Evolutionary conservation across 768 basidiomycete genomes (phyloP).

Genomic region (Hericium coralloides): DNA sequence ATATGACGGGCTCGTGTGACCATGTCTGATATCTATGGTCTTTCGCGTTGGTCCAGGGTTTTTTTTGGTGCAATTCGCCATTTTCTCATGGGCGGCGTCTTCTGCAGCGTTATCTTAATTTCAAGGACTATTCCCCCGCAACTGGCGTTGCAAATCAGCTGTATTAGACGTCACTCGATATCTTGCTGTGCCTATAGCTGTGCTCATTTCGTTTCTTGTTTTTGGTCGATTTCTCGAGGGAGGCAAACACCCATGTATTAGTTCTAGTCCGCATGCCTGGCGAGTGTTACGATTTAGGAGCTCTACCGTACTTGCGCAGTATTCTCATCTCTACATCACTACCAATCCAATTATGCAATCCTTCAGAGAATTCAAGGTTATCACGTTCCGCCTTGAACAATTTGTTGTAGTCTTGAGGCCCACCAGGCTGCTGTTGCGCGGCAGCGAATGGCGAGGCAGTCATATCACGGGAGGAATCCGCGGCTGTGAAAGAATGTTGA

Average conservation of each 20-base stretch:
- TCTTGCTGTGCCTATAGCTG: neutral
- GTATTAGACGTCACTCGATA: neutral
- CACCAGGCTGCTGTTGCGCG: slow-evolving; percentile 35
- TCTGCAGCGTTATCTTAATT: too few species aligned
- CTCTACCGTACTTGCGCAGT: slow-evolving; percentile 67
- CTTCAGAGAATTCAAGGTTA: slow-evolving; percentile 87
- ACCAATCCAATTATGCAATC: slow-evolving; percentile 77
- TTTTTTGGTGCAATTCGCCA: too few species aligned
- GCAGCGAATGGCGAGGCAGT: slow-evolving; percentile 58
- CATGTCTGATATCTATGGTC: neutral
- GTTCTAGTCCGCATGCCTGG: neutral
- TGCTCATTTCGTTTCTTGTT: neutral
- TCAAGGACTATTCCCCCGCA: too few species aligned
- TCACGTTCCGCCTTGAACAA: slow-evolving; percentile 87
- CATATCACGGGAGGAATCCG: slow-evolving; percentile 72
- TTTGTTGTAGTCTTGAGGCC: slow-evolving; percentile 81
- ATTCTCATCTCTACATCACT: slow-evolving; percentile 74
- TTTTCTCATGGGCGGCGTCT: too few species aligned
- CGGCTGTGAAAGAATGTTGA: slow-evolving; percentile 38
- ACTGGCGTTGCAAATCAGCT: neutral
- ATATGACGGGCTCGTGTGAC: slow-evolving; percentile 85
- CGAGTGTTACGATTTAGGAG: slow-evolving; percentile 21
- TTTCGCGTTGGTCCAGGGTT: too few species aligned
- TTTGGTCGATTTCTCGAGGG: slow-evolving; percentile 2
- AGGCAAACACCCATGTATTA: neutral